Conservation (phyloP, 805 yeast species). For the Hanseniaspora taiwanica region DNA sequence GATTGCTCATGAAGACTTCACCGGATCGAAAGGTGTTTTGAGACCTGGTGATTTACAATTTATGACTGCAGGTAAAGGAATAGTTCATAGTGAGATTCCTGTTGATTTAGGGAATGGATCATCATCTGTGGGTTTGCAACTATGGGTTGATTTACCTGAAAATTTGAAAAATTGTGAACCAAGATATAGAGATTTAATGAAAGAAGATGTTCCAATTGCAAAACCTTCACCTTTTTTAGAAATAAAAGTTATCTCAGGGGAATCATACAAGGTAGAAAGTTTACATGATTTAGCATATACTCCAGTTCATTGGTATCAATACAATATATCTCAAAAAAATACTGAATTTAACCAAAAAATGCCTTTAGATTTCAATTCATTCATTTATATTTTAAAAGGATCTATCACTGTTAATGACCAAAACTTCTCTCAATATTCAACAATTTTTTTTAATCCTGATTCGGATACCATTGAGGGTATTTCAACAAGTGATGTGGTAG, state of each 20-base stretch:
- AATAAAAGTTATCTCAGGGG: constrained; percentile 57
- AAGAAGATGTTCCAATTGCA: constrained; percentile 57
- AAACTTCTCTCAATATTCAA: constrained; percentile 31
- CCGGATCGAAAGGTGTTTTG: constrained; percentile 68
- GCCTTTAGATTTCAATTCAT: constrained; percentile 49
- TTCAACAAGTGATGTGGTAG: constrained; percentile 33
- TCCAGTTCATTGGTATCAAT: constrained; percentile 65
- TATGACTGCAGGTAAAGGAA: constrained; percentile 88
- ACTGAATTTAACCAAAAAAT: constrained; percentile 41
- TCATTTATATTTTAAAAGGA: constrained; percentile 58
- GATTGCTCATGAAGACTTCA: constrained; percentile 75
- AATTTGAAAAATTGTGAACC: constrained; percentile 51
- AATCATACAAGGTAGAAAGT: constrained; percentile 62
- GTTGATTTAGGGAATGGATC: constrained; percentile 30
- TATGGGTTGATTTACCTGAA: constrained; percentile 78
- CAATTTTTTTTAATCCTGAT: constrained; percentile 53
- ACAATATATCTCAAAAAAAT: constrained; percentile 51
- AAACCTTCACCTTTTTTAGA: constrained; percentile 36
- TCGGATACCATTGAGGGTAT: constrained; percentile 51
- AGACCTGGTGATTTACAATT: constrained; percentile 79
- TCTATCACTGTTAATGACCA: constrained; percentile 34
- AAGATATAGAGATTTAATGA: constrained; percentile 63
- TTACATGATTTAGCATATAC: constrained; percentile 67
- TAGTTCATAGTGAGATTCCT: constrained; percentile 82
- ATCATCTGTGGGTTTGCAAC: constrained; percentile 45